Conservation (phyloP, 73 alveolate species). For the Paramecium pentaurelia region DNA sequence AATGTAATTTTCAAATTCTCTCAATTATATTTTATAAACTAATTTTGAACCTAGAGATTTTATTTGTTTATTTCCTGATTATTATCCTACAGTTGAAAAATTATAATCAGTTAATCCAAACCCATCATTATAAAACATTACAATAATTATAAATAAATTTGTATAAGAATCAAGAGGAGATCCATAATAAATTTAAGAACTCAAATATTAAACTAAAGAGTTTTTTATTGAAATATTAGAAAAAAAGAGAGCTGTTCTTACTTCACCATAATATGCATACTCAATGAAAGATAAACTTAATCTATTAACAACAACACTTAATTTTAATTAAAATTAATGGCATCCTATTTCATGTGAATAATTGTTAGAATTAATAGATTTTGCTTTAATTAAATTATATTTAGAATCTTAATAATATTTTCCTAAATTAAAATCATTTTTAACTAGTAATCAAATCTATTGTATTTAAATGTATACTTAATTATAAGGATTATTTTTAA, state of each 20-base stretch:
- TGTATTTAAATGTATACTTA: neutral
- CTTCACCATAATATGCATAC: constrained; percentile 44
- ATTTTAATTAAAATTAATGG: constrained; percentile 34
- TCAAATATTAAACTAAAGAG: neutral
- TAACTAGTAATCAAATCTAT: neutral
- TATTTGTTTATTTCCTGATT: constrained; percentile 37
- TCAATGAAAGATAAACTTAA: neutral
- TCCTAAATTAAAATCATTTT: neutral
- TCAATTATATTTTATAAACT: neutral
- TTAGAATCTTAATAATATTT: neutral
- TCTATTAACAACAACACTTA: neutral
- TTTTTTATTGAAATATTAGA: neutral
- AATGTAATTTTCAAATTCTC: neutral
- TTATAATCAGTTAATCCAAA: neutral
- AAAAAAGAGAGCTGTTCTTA: neutral
- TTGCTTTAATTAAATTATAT: constrained; percentile 27
- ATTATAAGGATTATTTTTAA: neutral
- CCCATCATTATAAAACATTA: neutral
- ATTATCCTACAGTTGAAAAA: neutral
- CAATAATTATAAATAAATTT: neutral
- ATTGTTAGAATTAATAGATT: constrained; percentile 30
- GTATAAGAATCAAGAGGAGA: constrained; percentile 16
- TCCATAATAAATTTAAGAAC: neutral
- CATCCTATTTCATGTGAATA: constrained; percentile 19
- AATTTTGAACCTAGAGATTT: constrained; percentile 42